Evolutionary conservation across 129 eudicot genomes (phyloP), one percentile per base, ranked within the genome.

Genomic region (Kitagawia praeruptora): DNA sequence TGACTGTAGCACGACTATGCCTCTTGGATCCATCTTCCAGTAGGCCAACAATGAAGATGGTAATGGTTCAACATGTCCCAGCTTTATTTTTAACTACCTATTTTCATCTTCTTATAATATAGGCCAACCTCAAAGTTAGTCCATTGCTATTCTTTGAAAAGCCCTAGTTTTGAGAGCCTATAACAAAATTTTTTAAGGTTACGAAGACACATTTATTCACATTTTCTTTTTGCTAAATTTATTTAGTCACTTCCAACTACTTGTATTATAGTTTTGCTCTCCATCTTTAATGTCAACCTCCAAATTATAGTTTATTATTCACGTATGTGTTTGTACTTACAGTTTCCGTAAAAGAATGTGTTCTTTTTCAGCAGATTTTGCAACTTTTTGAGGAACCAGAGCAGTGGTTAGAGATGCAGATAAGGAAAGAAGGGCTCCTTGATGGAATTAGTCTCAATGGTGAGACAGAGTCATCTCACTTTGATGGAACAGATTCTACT

Each of bases 361-460:
- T 81, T 86, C 51, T 86, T 10, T 53, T 86, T 44, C 75, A 39
- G 16, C 76, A 81, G 46, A 58, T 87, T 51, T 82, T 76, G 81
- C 85, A 61, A 61, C 69, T 61, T 9, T 61, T n/a, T 3, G 69
- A 61, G 69, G 69, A 84, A 70, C 84, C 85, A 13, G 40, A 46
- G 28, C 48, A 61, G 63, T 53, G 81, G 82, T 18, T 80, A 64
- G 87, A 84, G 73, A 77, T 77, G 82, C 84, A 80, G 76, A 81
- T 39, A 8, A 77, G 54, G 70, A 84, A 70, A 58, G 81, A 77
- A 10, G 83, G 77, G 38, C 58, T 80, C 25, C 11, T 71, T 4
- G 42, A 37, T 34, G 16, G 25, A 37, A 71, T 72, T 61, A n/a
- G 69, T 61, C 16, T n/a, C 6, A 61, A 61, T 61, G 69, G 69